Conservation (phyloP, 257 asterid species). For the Rhazya stricta region DNA sequence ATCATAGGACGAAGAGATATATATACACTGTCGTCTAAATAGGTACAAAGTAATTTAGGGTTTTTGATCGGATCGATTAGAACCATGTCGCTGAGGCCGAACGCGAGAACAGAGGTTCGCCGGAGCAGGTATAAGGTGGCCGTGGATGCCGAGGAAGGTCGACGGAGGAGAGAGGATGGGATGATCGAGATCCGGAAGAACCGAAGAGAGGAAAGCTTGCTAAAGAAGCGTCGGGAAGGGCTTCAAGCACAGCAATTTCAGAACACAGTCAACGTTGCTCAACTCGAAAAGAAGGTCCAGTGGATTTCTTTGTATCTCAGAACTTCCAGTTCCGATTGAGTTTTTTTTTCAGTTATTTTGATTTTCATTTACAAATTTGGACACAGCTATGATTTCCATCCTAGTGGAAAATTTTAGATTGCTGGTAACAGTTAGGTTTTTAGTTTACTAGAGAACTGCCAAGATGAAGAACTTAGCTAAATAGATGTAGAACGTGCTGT, state of each 20-base stretch:
- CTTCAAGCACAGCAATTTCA: conserved; percentile 66
- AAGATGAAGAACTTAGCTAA: background rate
- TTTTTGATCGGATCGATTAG: conserved; percentile 27
- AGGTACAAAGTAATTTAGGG: background rate
- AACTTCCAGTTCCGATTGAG: background rate
- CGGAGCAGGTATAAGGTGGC: conserved; percentile 97
- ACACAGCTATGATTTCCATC: background rate
- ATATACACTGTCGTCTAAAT: background rate
- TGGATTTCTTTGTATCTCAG: background rate
- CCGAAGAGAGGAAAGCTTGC: conserved; percentile 75
- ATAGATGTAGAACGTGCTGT: background rate
- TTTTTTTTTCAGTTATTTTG: background rate
- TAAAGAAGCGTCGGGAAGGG: conserved; percentile 94
- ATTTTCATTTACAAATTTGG: background rate
- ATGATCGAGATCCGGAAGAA: conserved; percentile 98
- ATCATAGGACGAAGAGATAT: background rate
- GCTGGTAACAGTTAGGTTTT: background rate
- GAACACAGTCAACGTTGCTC: conserved; percentile 45
- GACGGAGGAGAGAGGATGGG: conserved; percentile 87
- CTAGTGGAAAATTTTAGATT: background rate
- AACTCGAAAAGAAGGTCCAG: conserved; percentile 64
- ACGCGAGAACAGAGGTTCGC: conserved; percentile 73
- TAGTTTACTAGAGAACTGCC: background rate
- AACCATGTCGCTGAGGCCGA: conserved; percentile 91
- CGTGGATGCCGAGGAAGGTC: conserved; percentile 92